Percentiles rank a stretch among this genome's conserved stretches.
These are phyloP conservation scores for Penstemon newberryi DNA, from an alignment of 257 asterid species.

Conservation along the genomic window DNA sequence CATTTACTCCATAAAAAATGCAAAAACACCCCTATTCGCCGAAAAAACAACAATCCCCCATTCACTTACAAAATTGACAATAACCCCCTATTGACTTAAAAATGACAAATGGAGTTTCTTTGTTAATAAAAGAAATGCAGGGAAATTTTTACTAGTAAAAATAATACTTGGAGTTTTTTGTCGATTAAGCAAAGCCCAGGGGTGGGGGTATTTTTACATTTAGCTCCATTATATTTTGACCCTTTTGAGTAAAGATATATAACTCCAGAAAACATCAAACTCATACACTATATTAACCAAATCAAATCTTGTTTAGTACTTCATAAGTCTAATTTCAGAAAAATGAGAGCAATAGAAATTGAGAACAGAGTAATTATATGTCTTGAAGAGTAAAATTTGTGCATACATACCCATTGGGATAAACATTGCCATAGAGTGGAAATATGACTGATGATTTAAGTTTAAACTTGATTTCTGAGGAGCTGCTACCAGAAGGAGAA, in stretches of 20 bases:
- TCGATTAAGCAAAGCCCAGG: no score
- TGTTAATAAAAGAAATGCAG: no score
- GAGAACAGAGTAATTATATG: neutral
- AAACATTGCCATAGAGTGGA: slow-evolving; percentile 84
- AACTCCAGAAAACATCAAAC: neutral
- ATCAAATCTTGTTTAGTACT: neutral
- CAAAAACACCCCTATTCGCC: no score
- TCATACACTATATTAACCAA: neutral
- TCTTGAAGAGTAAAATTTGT: neutral
- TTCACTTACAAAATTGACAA: no score
- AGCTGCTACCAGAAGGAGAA: slow-evolving; percentile 37
- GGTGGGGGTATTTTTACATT: no score
- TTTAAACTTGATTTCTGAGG: slow-evolving; percentile 39
- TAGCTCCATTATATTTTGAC: no score
- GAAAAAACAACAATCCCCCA: no score
- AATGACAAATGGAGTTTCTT: no score
- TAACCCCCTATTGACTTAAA: no score
- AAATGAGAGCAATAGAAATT: slow-evolving; percentile 4
- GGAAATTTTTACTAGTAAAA: no score
- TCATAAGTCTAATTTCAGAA: neutral
- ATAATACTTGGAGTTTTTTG: no score
- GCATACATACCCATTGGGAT: slow-evolving; percentile 76
- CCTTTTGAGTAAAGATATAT: neutral
- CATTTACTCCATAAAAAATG: no score
- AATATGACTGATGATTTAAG: slow-evolving; percentile 57